Conservation (phyloP, 768 basidiomycete species). For the Phaeotremella fagi region DNA sequence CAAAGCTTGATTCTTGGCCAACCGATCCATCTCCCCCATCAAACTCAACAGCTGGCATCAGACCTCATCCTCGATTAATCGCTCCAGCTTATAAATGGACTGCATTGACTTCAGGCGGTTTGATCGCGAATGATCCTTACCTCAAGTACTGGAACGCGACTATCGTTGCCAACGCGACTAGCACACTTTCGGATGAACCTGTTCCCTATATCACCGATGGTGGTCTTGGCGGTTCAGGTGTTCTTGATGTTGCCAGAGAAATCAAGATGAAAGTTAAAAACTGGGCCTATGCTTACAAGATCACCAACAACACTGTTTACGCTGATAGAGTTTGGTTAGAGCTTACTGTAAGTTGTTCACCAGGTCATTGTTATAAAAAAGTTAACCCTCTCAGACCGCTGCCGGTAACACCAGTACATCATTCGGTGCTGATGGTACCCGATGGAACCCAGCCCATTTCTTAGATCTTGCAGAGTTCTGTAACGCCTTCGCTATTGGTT, state of each 20-base stretch:
- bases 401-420: conserved; percentile 61
- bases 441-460: conserved; percentile 88
- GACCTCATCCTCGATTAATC: conserved; percentile 82
- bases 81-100: conserved; percentile 90
- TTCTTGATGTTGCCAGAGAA: conserved; percentile 82
- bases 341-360: conserved; percentile 60
- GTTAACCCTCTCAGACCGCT: conserved; percentile 55
- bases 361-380: not conserved
- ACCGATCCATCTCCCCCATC: conserved; percentile 68
- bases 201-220: conserved; percentile 75
- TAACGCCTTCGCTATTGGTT: conserved; percentile 83
- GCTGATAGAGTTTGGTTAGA: conserved; percentile 79
- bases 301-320: conserved; percentile 90
- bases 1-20: conserved; percentile 64
- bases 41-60: conserved; percentile 56
- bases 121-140: conserved; percentile 81
- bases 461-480: conserved; percentile 78
- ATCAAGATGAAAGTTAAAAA: conserved; percentile 89
- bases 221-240: conserved; percentile 63
- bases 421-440: conserved; percentile 63
- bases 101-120: conserved; percentile 58
- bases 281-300: conserved; percentile 79
- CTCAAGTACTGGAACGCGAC: conserved; percentile 81
- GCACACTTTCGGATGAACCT: conserved; percentile 56
- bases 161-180: conserved; percentile 77